Evolutionary conservation across 331 rosid species (phyloP).

Genomic region (Cydonia oblonga): DNA sequence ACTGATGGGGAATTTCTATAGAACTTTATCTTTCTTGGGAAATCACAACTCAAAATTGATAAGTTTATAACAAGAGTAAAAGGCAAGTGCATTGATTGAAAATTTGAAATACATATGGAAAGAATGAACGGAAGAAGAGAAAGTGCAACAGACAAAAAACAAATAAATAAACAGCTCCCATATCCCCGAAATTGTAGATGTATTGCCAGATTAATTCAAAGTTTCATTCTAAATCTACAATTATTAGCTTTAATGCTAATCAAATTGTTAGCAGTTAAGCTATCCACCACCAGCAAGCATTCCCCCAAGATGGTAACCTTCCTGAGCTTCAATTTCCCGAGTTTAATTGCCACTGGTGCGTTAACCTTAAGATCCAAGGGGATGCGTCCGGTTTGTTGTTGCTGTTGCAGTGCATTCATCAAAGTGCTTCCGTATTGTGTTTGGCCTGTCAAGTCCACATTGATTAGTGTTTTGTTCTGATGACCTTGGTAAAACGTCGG

Average conservation of each 20-base stretch:
- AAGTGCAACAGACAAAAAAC: background rate
- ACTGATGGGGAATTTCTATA: too few relatives aligned
- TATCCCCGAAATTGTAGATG: background rate
- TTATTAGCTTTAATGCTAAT: conserved; percentile 70
- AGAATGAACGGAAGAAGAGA: background rate
- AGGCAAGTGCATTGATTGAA: background rate
- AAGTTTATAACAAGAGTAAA: background rate
- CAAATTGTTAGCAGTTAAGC: conserved; percentile 50
- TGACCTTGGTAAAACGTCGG: conserved; percentile 87
- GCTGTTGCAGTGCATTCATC: conserved; percentile 62
- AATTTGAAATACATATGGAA: background rate
- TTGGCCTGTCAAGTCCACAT: conserved; percentile 61
- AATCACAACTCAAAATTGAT: too few relatives aligned
- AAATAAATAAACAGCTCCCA: background rate
- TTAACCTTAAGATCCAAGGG: conserved; percentile 64
- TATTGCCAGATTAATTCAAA: conserved; percentile 11
- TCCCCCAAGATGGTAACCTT: conserved; percentile 56
- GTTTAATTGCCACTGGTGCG: conserved; percentile 56
- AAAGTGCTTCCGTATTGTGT: conserved; percentile 52
- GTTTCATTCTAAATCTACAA: conserved; percentile 50
- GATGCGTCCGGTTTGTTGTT: conserved; percentile 56
- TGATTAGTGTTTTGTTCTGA: conserved; percentile 51
- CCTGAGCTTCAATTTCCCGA: conserved; percentile 64
- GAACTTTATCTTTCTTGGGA: too few relatives aligned
- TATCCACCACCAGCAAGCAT: conserved; percentile 67